Evolutionary conservation across 23 red algal genomes (phyloP).

Genomic region (Gracilaria gracilis): DNA sequence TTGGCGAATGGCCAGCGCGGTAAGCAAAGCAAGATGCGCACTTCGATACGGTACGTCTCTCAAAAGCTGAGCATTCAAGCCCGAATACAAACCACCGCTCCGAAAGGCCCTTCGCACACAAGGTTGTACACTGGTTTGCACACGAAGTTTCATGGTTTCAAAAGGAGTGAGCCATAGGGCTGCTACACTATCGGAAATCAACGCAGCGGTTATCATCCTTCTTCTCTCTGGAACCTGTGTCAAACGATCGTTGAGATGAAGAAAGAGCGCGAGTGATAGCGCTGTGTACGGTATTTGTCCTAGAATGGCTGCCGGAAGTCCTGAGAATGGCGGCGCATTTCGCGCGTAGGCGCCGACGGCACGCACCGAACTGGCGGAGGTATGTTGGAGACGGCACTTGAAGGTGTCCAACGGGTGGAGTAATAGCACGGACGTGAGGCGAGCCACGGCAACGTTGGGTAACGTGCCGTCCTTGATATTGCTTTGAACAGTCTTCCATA

Average conservation of each 20-base stretch:
- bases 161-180: conserved; percentile 25
- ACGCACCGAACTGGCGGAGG: conserved; percentile 13
- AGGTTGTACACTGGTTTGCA: conserved; percentile 24
- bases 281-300: conserved; percentile 36
- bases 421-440: neutral
- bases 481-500: conserved; percentile 12
- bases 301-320: conserved; percentile 3
- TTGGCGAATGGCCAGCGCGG: neutral
- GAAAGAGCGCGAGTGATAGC: conserved; percentile 11
- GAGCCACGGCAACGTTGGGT: conserved; percentile 25
- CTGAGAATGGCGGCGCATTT: neutral
- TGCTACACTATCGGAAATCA: conserved; percentile 7
- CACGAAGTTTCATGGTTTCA: conserved; percentile 22
- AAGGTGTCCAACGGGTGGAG: conserved; percentile 48
- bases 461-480: conserved; percentile 9
- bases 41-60: conserved; percentile 21
- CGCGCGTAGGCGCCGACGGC: conserved; percentile 11
- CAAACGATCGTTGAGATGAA: neutral
- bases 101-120: neutral
- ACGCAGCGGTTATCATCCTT: neutral
- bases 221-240: neutral
- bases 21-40: conserved; percentile 10
- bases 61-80: conserved; percentile 9
- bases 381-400: conserved; percentile 31
- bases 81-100: neutral